Evolutionary conservation across 768 basidiomycete genomes (phyloP).

Genomic region (Hygrocybe coccinea): DNA sequence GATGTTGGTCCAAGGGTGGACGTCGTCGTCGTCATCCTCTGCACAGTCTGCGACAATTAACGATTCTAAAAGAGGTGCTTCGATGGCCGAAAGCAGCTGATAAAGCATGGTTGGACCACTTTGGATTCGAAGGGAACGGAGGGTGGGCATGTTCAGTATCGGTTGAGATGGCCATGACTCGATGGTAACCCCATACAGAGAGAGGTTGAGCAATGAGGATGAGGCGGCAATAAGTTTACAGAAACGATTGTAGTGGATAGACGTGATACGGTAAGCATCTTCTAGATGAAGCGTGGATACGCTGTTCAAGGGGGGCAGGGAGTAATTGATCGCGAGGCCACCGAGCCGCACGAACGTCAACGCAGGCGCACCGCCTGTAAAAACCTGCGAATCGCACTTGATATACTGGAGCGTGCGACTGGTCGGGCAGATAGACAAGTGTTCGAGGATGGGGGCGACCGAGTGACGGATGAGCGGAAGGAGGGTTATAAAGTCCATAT

Average conservation of each 20-base stretch:
- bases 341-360: conserved; percentile 42
- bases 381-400: conserved; percentile 23
- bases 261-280: conserved; percentile 30
- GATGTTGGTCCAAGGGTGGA: conserved; percentile 22
- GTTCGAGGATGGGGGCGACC: conserved; percentile 29
- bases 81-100: conserved; percentile 34
- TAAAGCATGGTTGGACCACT: conserved; percentile 34
- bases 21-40: conserved; percentile 37
- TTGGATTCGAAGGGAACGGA: conserved; percentile 40
- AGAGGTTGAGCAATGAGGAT: conserved; percentile 36
- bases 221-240: conserved; percentile 29
- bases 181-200: conserved; percentile 42
- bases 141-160: conserved; percentile 22
- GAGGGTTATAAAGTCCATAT: conserved; percentile 20
- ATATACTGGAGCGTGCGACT: conserved; percentile 36
- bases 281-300: conserved; percentile 44
- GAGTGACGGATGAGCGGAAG: conserved; percentile 11
- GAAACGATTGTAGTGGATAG: conserved; percentile 35
- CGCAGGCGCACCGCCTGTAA: conserved; percentile 27
- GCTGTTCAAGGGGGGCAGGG: conserved; percentile 32
- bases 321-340: conserved; percentile 39
- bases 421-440: conserved; percentile 23
- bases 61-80: conserved; percentile 36
- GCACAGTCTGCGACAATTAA: conserved; percentile 41
- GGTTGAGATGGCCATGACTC: conserved; percentile 16